phyloP scores from a whole-genome alignment of 2,329 filamentous ascomycete species.

The Magnaporthiopsis incrustans region DNA sequence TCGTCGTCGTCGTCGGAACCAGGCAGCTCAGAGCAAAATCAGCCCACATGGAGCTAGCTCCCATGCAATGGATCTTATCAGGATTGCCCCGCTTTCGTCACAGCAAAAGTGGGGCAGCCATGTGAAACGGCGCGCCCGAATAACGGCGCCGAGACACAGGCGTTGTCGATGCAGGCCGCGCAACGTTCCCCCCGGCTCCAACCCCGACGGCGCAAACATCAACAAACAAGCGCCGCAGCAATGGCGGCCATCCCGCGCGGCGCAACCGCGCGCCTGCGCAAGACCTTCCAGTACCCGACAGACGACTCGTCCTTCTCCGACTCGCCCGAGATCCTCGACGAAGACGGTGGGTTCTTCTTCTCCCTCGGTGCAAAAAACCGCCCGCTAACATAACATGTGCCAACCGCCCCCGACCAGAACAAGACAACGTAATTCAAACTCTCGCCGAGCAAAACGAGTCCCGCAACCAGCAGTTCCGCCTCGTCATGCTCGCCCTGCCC shows the following conservation, averaged over 20 bases:
- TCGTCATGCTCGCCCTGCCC: slow-evolving; percentile 43
- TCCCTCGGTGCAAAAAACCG: too few relatives aligned
- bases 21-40: not conserved
- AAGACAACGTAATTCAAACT: slow-evolving; percentile 52
- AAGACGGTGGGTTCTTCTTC: slow-evolving; percentile 50
- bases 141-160: not conserved
- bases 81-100: not conserved
- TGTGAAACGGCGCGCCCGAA: not conserved
- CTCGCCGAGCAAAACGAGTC: slow-evolving; percentile 47
- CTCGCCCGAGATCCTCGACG: slow-evolving; percentile 59
- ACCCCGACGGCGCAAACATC: too few relatives aligned
- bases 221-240: not conserved
- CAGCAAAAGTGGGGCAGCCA: too few relatives aligned
- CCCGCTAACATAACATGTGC: not conserved
- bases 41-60: not conserved
- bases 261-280: slow-evolving; percentile 56
- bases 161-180: too few relatives aligned
- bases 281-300: slow-evolving; percentile 67
- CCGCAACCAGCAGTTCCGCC: slow-evolving; percentile 50
- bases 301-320: slow-evolving; percentile 44
- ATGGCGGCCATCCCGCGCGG: slow-evolving; percentile 3
- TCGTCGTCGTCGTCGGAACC: not conserved
- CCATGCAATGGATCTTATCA: not conserved
- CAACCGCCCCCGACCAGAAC: slow-evolving; percentile 34
- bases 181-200: not conserved